These are phyloP conservation scores for Globisporangium carolinianum DNA, from an alignment of 352 stramenopile species.

Conservation along the genomic window DNA sequence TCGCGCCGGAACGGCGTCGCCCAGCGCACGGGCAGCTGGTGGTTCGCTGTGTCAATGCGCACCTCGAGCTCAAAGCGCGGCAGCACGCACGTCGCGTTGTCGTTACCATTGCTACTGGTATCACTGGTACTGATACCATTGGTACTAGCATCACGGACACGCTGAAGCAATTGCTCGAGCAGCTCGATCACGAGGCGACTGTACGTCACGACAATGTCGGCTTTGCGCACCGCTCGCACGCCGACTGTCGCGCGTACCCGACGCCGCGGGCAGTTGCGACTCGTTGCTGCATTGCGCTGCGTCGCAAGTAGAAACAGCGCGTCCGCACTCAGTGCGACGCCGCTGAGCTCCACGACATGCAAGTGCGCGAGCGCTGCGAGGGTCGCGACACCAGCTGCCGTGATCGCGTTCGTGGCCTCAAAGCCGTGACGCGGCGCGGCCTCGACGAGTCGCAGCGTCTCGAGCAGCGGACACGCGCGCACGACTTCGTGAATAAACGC, in stretches of 20 bases:
- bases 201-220: slow-evolving; percentile 16
- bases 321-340: slow-evolving; percentile 12
- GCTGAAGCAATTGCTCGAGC: slow-evolving; percentile 2
- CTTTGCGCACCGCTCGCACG: slow-evolving; percentile 12
- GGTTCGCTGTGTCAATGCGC: slow-evolving; percentile 16
- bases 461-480: slow-evolving; percentile 11
- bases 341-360: slow-evolving; percentile 14
- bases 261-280: slow-evolving; percentile 5
- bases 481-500: slow-evolving; percentile 17
- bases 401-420: slow-evolving; percentile 22
- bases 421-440: slow-evolving; percentile 18
- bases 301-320: slow-evolving; percentile 13
- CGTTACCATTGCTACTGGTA: not conserved
- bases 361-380: slow-evolving; percentile 12
- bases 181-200: slow-evolving; percentile 12
- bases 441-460: slow-evolving; percentile 16
- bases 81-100: not conserved
- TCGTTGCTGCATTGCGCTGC: not conserved
- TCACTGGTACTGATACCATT: not conserved
- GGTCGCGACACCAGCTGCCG: slow-evolving; percentile 8
- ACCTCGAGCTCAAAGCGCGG: slow-evolving; percentile 18
- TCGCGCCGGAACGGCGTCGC: slow-evolving; percentile 11
- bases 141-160: not conserved
- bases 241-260: slow-evolving; percentile 17
- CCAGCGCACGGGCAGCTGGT: slow-evolving; percentile 16